Conservation (phyloP, 23 red algal species). For the Cyanidioschyzon merolae region DNA sequence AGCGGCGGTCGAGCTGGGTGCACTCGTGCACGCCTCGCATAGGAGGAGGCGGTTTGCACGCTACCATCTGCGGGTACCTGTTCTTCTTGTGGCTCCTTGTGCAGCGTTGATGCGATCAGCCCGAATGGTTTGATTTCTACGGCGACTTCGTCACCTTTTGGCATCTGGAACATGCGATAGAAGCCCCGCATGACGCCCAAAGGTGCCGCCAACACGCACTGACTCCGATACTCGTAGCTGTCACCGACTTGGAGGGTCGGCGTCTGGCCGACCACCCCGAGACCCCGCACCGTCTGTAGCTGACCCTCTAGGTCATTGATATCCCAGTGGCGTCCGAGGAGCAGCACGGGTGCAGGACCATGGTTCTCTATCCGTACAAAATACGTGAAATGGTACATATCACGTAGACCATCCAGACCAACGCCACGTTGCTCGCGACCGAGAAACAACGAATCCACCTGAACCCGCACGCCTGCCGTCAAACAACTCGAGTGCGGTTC, state of each 20-base stretch:
- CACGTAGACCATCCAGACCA: background rate
- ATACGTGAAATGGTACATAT: background rate
- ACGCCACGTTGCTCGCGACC: background rate
- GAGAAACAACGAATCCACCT: constrained; percentile 9
- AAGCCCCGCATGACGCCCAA: constrained; percentile 4
- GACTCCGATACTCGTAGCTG: constrained; percentile 1
- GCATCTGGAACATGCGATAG: constrained; percentile 5
- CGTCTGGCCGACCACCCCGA: constrained; percentile 11
- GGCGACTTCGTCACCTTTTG: background rate
- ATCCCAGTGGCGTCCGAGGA: constrained; percentile 9
- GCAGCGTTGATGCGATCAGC: background rate
- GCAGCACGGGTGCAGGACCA: background rate
- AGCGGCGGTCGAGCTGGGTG: background rate
- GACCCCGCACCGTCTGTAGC: constrained; percentile 3
- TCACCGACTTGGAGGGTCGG: background rate
- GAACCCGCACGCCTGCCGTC: background rate
- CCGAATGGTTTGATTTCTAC: constrained; percentile 16
- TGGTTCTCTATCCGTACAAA: constrained; percentile 1
- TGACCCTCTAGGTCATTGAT: background rate
- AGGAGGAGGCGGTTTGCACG: too few species aligned
- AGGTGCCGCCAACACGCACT: constrained; percentile 3
- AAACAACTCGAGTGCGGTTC: background rate
- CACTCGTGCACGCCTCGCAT: too few species aligned
- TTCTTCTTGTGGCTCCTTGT: background rate
- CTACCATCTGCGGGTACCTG: too few species aligned